These are phyloP conservation scores for Phialocephala sp. DNA, from an alignment of 2,329 filamentous ascomycete genomes.

Conservation along the genomic window DNA sequence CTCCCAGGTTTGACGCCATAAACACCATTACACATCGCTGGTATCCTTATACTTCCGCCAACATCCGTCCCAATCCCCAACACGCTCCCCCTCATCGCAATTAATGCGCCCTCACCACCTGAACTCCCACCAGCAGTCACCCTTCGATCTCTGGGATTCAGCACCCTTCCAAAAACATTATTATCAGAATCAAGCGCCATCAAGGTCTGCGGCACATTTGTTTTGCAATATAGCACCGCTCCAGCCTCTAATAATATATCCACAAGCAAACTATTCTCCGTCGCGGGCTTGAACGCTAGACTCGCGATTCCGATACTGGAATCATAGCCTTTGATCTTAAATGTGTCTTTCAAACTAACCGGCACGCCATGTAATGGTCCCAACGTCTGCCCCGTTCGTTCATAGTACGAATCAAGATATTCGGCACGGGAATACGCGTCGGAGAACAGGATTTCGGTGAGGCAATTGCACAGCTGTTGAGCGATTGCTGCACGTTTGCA, in stretches of 20 bases:
- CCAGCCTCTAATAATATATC: constrained; percentile 63
- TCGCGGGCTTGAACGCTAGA: constrained; percentile 57
- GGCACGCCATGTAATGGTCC: constrained; percentile 69
- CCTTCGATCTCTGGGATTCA: constrained; percentile 65
- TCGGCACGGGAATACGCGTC: constrained; percentile 52
- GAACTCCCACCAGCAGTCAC: constrained; percentile 67
- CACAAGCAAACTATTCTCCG: constrained; percentile 61
- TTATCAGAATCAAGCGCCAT: constrained; percentile 63
- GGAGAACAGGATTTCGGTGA: constrained; percentile 57
- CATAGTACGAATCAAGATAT: constrained; percentile 51
- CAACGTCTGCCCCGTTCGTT: constrained; percentile 47
- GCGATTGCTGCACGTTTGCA: constrained; percentile 56
- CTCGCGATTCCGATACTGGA: constrained; percentile 61
- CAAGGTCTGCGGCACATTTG: constrained; percentile 68
- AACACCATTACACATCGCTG: constrained; percentile 56
- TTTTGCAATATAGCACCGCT: constrained; percentile 73
- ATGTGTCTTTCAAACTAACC: constrained; percentile 64
- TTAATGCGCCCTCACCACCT: constrained; percentile 66
- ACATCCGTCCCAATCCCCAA: constrained; percentile 69
- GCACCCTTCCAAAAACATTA: constrained; percentile 63
- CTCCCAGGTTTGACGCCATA: constrained; percentile 57
- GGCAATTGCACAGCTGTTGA: constrained; percentile 52
- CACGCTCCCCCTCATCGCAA: constrained; percentile 60
- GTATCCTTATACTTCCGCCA: constrained; percentile 51
- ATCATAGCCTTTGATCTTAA: constrained; percentile 58